A percentile compares a stretch with the other conserved stretches of the same genome.
Evolutionary conservation across 73 alveolate species (phyloP).

Genomic region (Strombidium stylifer): DNA sequence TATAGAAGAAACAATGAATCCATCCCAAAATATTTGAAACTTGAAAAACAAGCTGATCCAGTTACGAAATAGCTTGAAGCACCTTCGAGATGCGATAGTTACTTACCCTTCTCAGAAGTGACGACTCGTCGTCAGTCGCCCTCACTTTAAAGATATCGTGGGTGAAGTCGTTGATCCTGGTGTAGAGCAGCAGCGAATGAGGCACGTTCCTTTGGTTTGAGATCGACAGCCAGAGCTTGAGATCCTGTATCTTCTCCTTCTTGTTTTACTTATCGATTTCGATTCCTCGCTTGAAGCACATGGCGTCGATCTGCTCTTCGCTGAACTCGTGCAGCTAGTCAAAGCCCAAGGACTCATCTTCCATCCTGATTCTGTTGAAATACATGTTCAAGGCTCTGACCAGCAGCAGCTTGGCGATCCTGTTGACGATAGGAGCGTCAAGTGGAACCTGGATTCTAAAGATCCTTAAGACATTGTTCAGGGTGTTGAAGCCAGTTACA

Average conservation of each 20-base stretch:
- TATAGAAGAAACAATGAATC: no score
- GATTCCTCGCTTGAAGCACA: conserved; percentile 53
- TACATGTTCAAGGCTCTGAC: conserved; percentile 40
- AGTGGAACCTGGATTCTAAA: conserved; percentile 26
- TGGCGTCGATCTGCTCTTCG: conserved; percentile 36
- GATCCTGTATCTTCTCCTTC: conserved; percentile 38
- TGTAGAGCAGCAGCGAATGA: conserved; percentile 40
- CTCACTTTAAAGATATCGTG: conserved; percentile 43
- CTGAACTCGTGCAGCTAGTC: conserved; percentile 13
- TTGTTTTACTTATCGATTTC: conserved; percentile 26
- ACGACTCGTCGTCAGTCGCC: conserved; percentile 50
- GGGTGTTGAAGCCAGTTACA: conserved; percentile 56
- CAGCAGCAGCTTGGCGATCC: conserved; percentile 14
- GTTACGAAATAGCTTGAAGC: no score
- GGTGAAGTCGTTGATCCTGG: conserved; percentile 45
- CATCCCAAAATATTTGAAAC: no score
- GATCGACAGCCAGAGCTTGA: conserved; percentile 57
- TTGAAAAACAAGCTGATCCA: no score
- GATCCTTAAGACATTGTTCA: conserved; percentile 42
- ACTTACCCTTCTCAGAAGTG: conserved; percentile 37
- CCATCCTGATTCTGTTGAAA: conserved; percentile 39
- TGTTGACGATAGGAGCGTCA: conserved; percentile 19
- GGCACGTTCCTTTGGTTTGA: conserved; percentile 58
- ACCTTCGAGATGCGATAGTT: no score
- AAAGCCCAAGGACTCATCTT: conserved; percentile 37